Base-by-base conservation (phyloP, 1,284 basidiomycete species). In the Pseudozyma sp. region DNA sequence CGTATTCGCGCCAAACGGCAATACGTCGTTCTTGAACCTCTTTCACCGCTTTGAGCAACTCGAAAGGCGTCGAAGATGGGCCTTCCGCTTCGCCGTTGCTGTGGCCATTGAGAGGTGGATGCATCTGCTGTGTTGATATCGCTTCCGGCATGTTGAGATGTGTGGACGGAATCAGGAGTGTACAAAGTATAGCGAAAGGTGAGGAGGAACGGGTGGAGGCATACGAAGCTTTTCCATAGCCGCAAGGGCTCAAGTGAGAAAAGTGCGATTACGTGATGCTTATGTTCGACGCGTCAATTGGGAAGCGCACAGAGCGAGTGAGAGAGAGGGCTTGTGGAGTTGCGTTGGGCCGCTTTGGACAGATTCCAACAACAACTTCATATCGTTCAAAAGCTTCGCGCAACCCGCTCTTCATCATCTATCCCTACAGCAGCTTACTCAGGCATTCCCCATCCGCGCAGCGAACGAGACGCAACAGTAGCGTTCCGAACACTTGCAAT, bases 1-100 rank as follows among this genome's bases (percentile, higher is more conserved):
- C 75, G 73, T 79, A 79, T 49, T 79, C 77, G 8, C 61, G 47
- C 77, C 77, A 79, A 5, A 76, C 56, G 10, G 49, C 25, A 21
- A 79, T 58, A 14, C 77, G 57, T n/a, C 70, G 64, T 34, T 78
- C 77, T 50, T 79, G 77, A 12, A 63, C 67, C 51, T 76, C 75
- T 42, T 66, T 78, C 39, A 79, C 74, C 2, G 76, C 67, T 51
- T 62, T 59, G 3, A 78, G 59, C 7, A 72, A 62, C 48, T 66
- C 56, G 19, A 72, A 53, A 1, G 66, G 59, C 34, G 69, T 69
- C 11, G 71, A 52, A 12, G 54, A 54, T 2, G 45, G 11, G 34
- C 25, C 9, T 18, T 45, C 48, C 16, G 8, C 35, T 18, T 38
- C 25, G 48, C 7, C 42, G 14, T 31, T 11, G 45, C 35, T 38